A percentile compares a stretch with the other conserved stretches of the same genome.
These are phyloP conservation scores for Penicillium sp. DNA, from an alignment of 2,329 filamentous ascomycete species.

Conservation along the genomic window DNA sequence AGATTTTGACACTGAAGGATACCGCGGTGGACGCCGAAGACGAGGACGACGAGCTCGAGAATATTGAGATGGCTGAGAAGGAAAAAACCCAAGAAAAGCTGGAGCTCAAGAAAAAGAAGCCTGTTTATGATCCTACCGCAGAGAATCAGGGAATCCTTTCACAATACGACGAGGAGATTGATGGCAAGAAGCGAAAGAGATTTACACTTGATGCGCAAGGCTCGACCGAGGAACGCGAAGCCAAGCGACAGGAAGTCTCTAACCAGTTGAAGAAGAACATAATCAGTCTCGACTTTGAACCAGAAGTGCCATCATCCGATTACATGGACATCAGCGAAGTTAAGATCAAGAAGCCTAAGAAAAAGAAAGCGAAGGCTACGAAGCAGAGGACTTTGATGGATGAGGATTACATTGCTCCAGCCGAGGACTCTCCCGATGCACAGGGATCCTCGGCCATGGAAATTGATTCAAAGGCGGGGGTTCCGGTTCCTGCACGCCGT, in stretches of 20 bases:
- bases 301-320: conserved; percentile 69
- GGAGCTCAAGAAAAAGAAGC: conserved; percentile 84
- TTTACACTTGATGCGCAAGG: conserved; percentile 84
- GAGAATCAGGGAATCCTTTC: conserved; percentile 67
- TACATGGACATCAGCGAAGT: conserved; percentile 83
- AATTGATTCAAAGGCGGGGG: conserved; percentile 58
- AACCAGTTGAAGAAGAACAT: conserved; percentile 63
- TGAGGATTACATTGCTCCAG: conserved; percentile 55
- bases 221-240: conserved; percentile 59
- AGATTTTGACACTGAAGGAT: conserved; percentile 93
- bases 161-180: conserved; percentile 94
- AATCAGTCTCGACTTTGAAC: conserved; percentile 71
- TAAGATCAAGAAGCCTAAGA: conserved; percentile 93
- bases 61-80: conserved; percentile 41
- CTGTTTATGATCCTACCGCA: conserved; percentile 80
- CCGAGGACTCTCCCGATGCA: conserved; percentile 33
- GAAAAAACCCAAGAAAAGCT: conserved; percentile 60
- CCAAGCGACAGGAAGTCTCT: conserved; percentile 51
- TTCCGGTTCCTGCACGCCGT: conserved; percentile 44
- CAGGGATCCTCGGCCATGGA: conserved; percentile 63
- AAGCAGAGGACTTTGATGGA: conserved; percentile 62
- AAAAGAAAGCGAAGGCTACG: conserved; percentile 71
- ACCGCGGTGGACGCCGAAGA: conserved; percentile 79
- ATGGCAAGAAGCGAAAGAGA: conserved; percentile 79
- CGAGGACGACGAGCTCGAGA: conserved; percentile 76